A percentile compares a stretch with the other conserved stretches of the same genome.
phyloP scores from a whole-genome alignment of 441 rosid genomes.

The Flueggea neowawraea region DNA sequence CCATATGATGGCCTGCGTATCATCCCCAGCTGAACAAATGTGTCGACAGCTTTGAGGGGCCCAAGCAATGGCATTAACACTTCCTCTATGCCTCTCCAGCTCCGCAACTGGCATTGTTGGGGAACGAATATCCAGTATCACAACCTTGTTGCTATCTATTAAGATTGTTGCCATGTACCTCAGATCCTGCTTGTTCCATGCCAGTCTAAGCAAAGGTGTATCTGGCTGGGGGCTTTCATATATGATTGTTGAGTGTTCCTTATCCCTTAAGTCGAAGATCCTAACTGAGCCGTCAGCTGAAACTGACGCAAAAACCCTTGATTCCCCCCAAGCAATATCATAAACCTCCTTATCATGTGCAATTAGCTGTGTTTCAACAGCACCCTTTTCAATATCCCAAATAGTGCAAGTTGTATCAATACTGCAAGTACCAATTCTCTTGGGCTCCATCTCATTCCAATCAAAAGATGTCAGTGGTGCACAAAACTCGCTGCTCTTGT shows the following conservation, averaged over 20 bases:
- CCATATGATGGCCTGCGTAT: constrained; percentile 80
- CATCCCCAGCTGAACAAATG: constrained; percentile 89
- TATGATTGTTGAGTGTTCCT: constrained; percentile 90
- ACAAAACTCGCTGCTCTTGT: constrained; percentile 83
- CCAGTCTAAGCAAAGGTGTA: constrained; percentile 76
- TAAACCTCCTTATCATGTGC: constrained; percentile 97
- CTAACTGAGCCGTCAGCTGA: constrained; percentile 96
- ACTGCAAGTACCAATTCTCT: constrained; percentile 86
- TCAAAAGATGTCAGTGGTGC: constrained; percentile 97
- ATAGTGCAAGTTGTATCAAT: constrained; percentile 93
- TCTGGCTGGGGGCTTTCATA: constrained; percentile 94
- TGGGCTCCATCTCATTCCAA: constrained; percentile 94
- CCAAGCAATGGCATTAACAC: constrained; percentile 93
- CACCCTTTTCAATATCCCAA: constrained; percentile 84
- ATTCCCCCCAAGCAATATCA: constrained; percentile 97
- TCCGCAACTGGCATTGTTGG: constrained; percentile 93
- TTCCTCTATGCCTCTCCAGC: constrained; percentile 76
- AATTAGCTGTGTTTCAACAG: constrained; percentile 85
- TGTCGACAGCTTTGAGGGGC: constrained; percentile 87
- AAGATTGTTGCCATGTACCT: constrained; percentile 84
- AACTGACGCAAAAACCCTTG: constrained; percentile 87
- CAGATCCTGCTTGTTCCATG: constrained; percentile 95
- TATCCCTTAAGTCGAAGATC: constrained; percentile 84
- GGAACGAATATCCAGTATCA: constrained; percentile 81
- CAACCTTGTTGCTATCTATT: constrained; percentile 94